phyloP scores from a whole-genome alignment of 371 early-diverging fungal genomes.

The Mortierella sp. region DNA sequence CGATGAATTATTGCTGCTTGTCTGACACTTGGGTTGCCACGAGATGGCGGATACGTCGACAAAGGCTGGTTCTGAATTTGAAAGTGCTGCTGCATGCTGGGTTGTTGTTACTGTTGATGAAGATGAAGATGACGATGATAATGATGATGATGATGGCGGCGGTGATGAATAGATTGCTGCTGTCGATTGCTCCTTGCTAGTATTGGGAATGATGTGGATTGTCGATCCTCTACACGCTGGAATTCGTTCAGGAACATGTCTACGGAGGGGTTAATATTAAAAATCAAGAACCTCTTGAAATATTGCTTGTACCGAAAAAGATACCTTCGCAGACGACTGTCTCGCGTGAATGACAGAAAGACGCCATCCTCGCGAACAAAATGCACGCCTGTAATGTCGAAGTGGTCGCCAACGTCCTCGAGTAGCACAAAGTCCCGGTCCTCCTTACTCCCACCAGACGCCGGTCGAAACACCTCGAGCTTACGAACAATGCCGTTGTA shows the following conservation, averaged over 20 bases:
- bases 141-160: not conserved
- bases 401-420: conserved; percentile 22
- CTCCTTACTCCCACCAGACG: not conserved
- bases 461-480: conserved; percentile 19
- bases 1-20: too few species aligned
- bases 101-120: too few species aligned
- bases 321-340: conserved; percentile 15
- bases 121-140: too few species aligned
- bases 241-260: conserved; percentile 26
- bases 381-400: not conserved
- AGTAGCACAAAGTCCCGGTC: conserved; percentile 23
- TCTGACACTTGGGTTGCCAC: too few species aligned
- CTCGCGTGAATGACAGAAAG: conserved; percentile 12
- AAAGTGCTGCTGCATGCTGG: too few species aligned
- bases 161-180: not conserved
- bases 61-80: too few species aligned
- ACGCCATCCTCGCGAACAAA: conserved; percentile 18
- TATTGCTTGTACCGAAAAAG: not conserved
- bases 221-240: conserved; percentile 8
- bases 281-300: not conserved
- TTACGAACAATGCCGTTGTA: conserved; percentile 10
- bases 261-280: not conserved
- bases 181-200: not conserved
- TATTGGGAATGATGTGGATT: conserved; percentile 18
- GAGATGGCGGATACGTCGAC: too few species aligned